phyloP scores from a whole-genome alignment of 2,329 filamentous ascomycete genomes.

The Sporothrix schenckii region DNA sequence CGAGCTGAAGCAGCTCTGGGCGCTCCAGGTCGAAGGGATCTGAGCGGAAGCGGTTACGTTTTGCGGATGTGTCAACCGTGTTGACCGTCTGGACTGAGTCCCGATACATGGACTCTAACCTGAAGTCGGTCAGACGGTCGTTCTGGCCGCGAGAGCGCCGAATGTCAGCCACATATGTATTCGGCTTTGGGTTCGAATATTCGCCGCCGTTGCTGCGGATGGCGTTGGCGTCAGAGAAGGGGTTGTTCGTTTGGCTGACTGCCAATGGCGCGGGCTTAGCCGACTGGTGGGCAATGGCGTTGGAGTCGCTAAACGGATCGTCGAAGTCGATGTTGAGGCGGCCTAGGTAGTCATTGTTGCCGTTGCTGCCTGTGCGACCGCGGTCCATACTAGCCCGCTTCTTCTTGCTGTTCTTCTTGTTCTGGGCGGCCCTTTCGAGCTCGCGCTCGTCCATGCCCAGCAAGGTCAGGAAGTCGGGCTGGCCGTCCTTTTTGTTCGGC shows the following conservation, averaged over 20 bases:
- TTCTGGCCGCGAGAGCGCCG: constrained; percentile 56
- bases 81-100: constrained; percentile 50
- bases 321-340: constrained; percentile 38
- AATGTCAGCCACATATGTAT: constrained; percentile 52
- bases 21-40: constrained; percentile 68
- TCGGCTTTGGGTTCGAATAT: constrained; percentile 38
- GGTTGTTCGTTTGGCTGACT: constrained; percentile 45
- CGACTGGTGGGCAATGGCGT: constrained; percentile 47
- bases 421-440: constrained; percentile 46
- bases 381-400: constrained; percentile 34
- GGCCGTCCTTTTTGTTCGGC: constrained; percentile 32
- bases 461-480: constrained; percentile 51
- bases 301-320: constrained; percentile 56
- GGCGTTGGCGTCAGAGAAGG: constrained; percentile 56
- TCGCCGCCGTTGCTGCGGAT: constrained; percentile 40
- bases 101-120: constrained; percentile 48
- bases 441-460: constrained; percentile 50
- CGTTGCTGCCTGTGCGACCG: constrained; percentile 26
- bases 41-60: constrained; percentile 59
- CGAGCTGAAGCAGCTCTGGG: constrained; percentile 49
- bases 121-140: constrained; percentile 38
- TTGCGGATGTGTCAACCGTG: constrained; percentile 46
- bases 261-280: constrained; percentile 47
- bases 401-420: constrained; percentile 41
- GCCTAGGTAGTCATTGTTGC: constrained; percentile 31